A percentile compares a stretch with the other conserved stretches of the same genome.
phyloP scores from a whole-genome alignment of 257 asterid genomes.

The Penstemon davidsonii region DNA sequence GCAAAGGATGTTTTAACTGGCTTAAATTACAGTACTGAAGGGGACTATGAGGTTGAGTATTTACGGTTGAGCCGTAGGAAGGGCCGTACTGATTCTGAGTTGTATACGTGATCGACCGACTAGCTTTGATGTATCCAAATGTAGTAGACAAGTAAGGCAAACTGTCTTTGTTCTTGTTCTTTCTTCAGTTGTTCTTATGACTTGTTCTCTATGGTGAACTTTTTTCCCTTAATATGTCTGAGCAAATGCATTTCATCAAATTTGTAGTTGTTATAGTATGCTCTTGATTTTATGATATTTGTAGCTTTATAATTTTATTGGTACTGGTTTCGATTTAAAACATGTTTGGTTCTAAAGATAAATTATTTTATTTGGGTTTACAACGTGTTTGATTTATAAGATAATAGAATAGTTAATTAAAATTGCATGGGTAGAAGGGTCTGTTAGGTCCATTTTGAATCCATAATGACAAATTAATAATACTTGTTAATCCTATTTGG shows the following conservation, averaged over 20 bases:
- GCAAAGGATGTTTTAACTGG: slow-evolving; percentile 54
- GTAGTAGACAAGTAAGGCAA: slow-evolving; percentile 9
- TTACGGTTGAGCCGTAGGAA: slow-evolving; percentile 46
- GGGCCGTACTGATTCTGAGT: slow-evolving; percentile 62
- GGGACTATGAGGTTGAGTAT: slow-evolving; percentile 47
- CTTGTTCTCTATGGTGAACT: background rate
- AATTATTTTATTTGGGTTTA: too few relatives aligned
- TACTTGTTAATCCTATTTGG: too few relatives aligned
- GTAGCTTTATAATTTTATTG: slow-evolving; percentile 7
- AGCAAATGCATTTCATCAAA: slow-evolving; percentile 7
- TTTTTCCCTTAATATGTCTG: slow-evolving; percentile 3
- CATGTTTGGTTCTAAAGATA: too few relatives aligned
- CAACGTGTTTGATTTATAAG: too few relatives aligned
- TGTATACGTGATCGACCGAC: slow-evolving; percentile 59
- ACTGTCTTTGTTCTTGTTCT: slow-evolving; percentile 14
- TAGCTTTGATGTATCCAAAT: slow-evolving; percentile 18
- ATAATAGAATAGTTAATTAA: too few relatives aligned
- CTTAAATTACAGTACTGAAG: slow-evolving; percentile 38
- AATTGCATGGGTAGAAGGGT: too few relatives aligned
- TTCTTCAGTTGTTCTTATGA: slow-evolving; percentile 4
- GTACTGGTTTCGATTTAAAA: background rate
- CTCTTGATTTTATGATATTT: slow-evolving; percentile 22
- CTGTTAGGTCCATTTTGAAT: too few relatives aligned
- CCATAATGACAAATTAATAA: too few relatives aligned
- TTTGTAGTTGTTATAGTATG: slow-evolving; percentile 18